These are phyloP conservation scores for Xylaria palmicola DNA, from an alignment of 495 filamentous ascomycete genomes.

Conservation along the genomic window DNA sequence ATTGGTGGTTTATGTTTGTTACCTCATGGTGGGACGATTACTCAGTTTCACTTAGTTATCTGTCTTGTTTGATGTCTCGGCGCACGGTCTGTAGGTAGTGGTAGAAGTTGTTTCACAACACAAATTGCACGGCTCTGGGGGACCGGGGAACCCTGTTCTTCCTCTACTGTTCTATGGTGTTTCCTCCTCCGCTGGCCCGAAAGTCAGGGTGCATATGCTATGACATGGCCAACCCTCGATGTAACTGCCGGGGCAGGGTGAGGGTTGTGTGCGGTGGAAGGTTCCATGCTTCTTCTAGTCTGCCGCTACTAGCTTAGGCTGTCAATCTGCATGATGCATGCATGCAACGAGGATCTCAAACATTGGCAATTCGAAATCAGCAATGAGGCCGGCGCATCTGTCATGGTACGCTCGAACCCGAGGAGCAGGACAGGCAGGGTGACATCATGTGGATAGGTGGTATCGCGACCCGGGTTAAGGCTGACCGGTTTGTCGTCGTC, in stretches of 20 bases:
- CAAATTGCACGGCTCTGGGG: constrained; percentile 6
- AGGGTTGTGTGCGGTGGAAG: constrained; percentile 1
- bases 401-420: not conserved
- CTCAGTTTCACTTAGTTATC: constrained; percentile 1
- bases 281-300: constrained; percentile 11
- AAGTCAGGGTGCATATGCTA: not conserved
- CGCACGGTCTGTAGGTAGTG: not conserved
- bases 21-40: not conserved
- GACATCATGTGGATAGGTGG: not conserved
- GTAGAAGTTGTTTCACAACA: constrained; percentile 12
- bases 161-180: constrained; percentile 1
- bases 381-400: not conserved
- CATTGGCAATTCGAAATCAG: not conserved
- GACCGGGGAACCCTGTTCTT: constrained; percentile 2
- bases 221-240: not conserved
- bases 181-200: not conserved
- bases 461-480: not conserved
- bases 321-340: constrained; percentile 1
- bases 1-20: constrained; percentile 15
- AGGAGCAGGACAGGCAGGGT: not conserved
- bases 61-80: constrained; percentile 9
- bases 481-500: constrained; percentile 1
- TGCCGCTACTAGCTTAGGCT: not conserved
- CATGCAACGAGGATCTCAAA: constrained; percentile 7
- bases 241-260: not conserved